Conservation (phyloP, 495 filamentous ascomycete species). For the Podospora sp. region DNA sequence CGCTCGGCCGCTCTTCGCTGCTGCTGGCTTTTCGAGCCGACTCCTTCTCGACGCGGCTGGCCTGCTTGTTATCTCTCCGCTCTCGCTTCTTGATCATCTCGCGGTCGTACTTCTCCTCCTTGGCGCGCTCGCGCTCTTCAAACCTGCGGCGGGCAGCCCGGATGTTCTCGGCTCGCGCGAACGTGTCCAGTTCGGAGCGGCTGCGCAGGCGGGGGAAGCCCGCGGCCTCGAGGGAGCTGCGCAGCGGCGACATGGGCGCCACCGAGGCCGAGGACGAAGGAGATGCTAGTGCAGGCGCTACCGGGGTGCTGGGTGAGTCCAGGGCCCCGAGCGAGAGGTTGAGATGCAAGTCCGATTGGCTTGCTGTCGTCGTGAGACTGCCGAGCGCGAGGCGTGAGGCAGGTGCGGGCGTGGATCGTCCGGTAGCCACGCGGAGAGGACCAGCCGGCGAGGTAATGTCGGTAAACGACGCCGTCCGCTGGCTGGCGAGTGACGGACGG, state of each 20-base stretch:
- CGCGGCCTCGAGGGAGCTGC: constrained; percentile 51
- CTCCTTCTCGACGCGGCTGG: constrained; percentile 45
- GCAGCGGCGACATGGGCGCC: constrained; percentile 51
- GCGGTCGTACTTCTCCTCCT: constrained; percentile 59
- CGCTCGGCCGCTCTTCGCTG: constrained; percentile 24
- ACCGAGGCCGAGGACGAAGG: constrained; percentile 31
- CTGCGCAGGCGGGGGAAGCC: constrained; percentile 56
- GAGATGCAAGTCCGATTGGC: constrained; percentile 45
- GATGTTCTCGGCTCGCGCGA: constrained; percentile 49
- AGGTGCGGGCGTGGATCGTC: constrained; percentile 35
- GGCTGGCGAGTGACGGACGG: constrained; percentile 43
- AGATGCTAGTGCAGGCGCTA: constrained; percentile 19
- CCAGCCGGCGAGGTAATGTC: constrained; percentile 39
- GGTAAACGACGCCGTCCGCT: constrained; percentile 47
- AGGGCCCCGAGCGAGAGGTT: constrained; percentile 26
- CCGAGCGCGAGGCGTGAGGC: constrained; percentile 45
- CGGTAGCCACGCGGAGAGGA: constrained; percentile 49
- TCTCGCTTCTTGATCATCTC: constrained; percentile 56
- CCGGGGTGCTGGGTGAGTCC: constrained; percentile 33
- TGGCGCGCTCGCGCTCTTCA: constrained; percentile 54
- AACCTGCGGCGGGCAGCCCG: constrained; percentile 57
- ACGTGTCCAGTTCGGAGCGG: constrained; percentile 53
- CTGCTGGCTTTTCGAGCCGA: constrained; percentile 40
- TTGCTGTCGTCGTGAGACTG: constrained; percentile 35
- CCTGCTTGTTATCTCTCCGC: constrained; percentile 50